phyloP scores from a whole-genome alignment of 78 protist genomes.

The Bodo saltans region DNA sequence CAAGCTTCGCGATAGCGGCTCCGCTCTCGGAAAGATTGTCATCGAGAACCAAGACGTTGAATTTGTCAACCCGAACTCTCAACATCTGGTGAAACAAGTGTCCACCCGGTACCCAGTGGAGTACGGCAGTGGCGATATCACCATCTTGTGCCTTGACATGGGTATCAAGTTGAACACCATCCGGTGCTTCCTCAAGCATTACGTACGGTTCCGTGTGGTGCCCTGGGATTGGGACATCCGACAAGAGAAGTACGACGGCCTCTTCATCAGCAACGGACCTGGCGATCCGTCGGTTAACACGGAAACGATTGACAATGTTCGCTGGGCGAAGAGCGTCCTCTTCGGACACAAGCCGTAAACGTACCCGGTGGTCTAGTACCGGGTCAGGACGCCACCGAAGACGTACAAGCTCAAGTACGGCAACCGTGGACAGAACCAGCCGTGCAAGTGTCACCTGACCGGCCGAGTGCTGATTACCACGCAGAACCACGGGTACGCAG shows the following conservation, averaged over 20 bases:
- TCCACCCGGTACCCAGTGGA: constrained; percentile 36
- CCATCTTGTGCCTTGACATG: constrained; percentile 82
- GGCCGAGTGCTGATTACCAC: constrained; percentile 79
- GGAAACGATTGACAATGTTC: constrained; percentile 57
- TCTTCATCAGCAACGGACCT: constrained; percentile 91
- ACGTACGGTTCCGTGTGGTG: constrained; percentile 81
- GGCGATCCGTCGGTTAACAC: constrained; percentile 80
- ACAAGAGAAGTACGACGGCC: constrained; percentile 67
- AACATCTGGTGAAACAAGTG: constrained; percentile 71
- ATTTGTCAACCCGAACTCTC: constrained; percentile 52
- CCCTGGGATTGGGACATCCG: constrained; percentile 88
- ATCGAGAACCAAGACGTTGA: background rate
- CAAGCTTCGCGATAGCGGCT: constrained; percentile 79
- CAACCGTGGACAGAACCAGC: constrained; percentile 94
- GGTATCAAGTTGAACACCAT: constrained; percentile 83
- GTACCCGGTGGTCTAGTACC: too few species aligned
- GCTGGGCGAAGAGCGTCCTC: constrained; percentile 61
- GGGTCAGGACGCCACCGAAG: too few species aligned
- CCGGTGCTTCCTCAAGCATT: constrained; percentile 73
- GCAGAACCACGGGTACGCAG: constrained; percentile 89
- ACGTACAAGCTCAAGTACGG: constrained; percentile 89
- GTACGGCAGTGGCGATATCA: constrained; percentile 46
- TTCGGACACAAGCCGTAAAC: too few species aligned
- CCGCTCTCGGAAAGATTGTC: constrained; percentile 78
- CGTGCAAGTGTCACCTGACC: constrained; percentile 65